Conservation (phyloP, 768 basidiomycete genomes). For the Leccinum imitatum region DNA sequence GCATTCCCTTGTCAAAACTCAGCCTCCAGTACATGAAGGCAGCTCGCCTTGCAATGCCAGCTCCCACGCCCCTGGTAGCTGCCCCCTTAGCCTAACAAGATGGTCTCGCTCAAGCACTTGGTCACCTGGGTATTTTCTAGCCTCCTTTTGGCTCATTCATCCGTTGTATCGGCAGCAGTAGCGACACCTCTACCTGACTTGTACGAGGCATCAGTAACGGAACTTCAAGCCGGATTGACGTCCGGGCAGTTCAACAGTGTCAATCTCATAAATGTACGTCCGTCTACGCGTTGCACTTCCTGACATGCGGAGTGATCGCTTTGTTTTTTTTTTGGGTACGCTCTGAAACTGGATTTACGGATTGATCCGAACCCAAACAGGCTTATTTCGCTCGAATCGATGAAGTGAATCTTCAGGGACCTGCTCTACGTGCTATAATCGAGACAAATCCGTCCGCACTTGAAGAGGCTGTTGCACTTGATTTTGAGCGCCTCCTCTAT, state of each 20-base stretch:
- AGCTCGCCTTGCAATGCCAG: not conserved
- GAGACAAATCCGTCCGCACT: slow-evolving; percentile 41
- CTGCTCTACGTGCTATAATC: slow-evolving; percentile 39
- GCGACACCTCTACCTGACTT: slow-evolving; percentile 36
- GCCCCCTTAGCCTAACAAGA: slow-evolving; percentile 1
- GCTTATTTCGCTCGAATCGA: slow-evolving; percentile 43
- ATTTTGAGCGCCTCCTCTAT: slow-evolving; percentile 30
- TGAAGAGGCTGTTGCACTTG: slow-evolving; percentile 34
- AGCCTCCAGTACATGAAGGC: slow-evolving; percentile 8
- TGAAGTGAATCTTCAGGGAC: slow-evolving; percentile 42
- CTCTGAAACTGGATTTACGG: not conserved
- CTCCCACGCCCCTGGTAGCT: not conserved
- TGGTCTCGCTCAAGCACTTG: slow-evolving; percentile 3
- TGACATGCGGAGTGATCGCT: not conserved
- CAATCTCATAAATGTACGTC: slow-evolving; percentile 39
- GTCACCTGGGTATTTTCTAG: slow-evolving; percentile 9
- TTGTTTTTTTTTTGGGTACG: not conserved
- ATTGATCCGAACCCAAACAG: slow-evolving; percentile 19
- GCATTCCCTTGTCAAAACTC: not conserved
- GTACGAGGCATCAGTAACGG: slow-evolving; percentile 40
- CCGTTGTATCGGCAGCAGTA: slow-evolving; percentile 11
- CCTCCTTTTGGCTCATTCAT: slow-evolving; percentile 6
- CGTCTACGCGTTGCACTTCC: not conserved
- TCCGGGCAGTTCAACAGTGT: slow-evolving; percentile 39
- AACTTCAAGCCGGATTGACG: slow-evolving; percentile 40